These are phyloP conservation scores for Solanum medicagineum DNA, from an alignment of 257 asterid genomes.

Conservation along the genomic window DNA sequence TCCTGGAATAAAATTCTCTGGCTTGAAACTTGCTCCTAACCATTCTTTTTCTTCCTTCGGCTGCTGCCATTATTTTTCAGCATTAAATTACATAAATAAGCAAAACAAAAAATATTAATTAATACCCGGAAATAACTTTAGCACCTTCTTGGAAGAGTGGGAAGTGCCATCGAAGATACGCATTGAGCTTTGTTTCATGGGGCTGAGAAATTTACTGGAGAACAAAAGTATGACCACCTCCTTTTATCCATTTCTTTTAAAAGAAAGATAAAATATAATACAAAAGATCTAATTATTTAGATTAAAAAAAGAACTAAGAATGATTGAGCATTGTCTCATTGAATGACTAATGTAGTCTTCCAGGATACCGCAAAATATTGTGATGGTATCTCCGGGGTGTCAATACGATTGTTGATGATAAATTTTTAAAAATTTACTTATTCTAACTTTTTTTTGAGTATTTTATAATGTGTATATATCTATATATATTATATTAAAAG, in stretches of 20 bases:
- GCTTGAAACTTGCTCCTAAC: constrained; percentile 78
- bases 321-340: no score
- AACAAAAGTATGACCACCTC: not conserved
- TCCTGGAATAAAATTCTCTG: constrained; percentile 90
- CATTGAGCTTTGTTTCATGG: not conserved
- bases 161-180: constrained; percentile 3
- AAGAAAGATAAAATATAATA: not conserved
- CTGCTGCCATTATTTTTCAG: constrained; percentile 7
- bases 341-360: no score
- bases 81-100: not conserved
- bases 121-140: not conserved
- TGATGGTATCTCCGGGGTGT: no score
- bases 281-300: not conserved
- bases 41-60: constrained; percentile 47
- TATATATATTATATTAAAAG: no score
- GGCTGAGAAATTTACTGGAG: not conserved
- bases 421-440: no score
- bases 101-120: not conserved
- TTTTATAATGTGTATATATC: no score
- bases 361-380: no score
- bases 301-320: not conserved
- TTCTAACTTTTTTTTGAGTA: no score
- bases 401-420: no score
- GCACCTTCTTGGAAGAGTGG: constrained; percentile 48
- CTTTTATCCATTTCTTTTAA: not conserved